phyloP scores from a whole-genome alignment of 2,329 filamentous ascomycete genomes.

The Blastomyces silverae region DNA sequence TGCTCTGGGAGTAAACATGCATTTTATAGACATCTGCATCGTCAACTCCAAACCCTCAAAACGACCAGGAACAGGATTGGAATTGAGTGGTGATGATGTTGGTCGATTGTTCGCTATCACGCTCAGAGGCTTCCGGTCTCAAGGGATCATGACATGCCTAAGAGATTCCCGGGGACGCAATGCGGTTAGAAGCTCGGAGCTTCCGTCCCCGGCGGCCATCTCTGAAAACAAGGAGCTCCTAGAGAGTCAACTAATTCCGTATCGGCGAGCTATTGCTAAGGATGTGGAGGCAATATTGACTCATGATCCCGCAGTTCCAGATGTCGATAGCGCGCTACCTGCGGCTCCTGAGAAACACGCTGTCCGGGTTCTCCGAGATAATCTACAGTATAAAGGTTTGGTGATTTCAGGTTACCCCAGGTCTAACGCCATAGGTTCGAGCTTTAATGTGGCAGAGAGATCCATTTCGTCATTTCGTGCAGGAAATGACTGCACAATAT shows the following conservation, averaged over 20 bases:
- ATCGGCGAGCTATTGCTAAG: slow-evolving; percentile 39
- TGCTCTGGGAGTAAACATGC: slow-evolving; percentile 42
- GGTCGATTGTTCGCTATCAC: slow-evolving; percentile 38
- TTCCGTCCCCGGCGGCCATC: slow-evolving; percentile 39
- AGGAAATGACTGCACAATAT: slow-evolving; percentile 42
- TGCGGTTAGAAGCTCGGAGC: slow-evolving; percentile 42
- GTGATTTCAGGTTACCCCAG: slow-evolving; percentile 44
- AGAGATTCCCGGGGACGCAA: slow-evolving; percentile 45
- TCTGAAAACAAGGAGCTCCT: slow-evolving; percentile 34
- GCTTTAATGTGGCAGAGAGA: slow-evolving; percentile 38
- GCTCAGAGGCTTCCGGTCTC: slow-evolving; percentile 35
- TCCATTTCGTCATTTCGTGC: slow-evolving; percentile 40
- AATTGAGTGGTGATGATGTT: slow-evolving; percentile 40
- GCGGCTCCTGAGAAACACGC: slow-evolving; percentile 37
- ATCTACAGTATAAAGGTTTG: slow-evolving; percentile 42
- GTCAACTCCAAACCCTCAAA: slow-evolving; percentile 43
- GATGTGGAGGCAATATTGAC: slow-evolving; percentile 43
- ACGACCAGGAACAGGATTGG: slow-evolving; percentile 41
- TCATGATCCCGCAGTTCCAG: slow-evolving; percentile 40
- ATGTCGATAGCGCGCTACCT: slow-evolving; percentile 32
- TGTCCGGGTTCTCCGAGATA: slow-evolving; percentile 37
- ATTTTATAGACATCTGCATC: slow-evolving; percentile 43
- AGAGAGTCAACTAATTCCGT: slow-evolving; percentile 41
- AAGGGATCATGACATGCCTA: slow-evolving; percentile 38
- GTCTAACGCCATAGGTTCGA: slow-evolving; percentile 41